Evolutionary conservation across 2,329 filamentous ascomycete genomes (phyloP).

Genomic region (Neopestalotiopsis clavispora): DNA sequence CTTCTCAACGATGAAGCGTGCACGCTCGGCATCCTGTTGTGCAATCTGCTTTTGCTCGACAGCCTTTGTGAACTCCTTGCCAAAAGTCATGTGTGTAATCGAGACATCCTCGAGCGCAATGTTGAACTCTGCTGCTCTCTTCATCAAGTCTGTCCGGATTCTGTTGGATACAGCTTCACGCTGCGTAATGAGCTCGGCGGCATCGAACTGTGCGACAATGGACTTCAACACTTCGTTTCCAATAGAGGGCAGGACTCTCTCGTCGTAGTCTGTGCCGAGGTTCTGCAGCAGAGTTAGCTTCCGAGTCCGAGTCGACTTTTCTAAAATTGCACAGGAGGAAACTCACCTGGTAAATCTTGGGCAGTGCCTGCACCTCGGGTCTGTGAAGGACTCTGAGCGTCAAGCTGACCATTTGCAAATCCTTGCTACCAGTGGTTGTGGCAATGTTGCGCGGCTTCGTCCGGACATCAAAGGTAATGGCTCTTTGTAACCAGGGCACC

Average conservation of each 20-base stretch:
- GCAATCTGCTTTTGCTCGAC: conserved; percentile 99
- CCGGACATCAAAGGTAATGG: conserved; percentile 94
- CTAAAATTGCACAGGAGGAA: not conserved
- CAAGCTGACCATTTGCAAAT: conserved; percentile 99
- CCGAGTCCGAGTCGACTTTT: not conserved
- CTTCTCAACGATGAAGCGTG: conserved; percentile 97
- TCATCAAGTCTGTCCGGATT: conserved; percentile 90
- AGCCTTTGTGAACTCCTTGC: conserved; percentile 96
- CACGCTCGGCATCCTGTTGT: conserved; percentile 97
- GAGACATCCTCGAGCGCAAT: conserved; percentile 98
- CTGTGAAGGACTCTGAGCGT: conserved; percentile 94
- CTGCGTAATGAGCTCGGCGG: conserved; percentile 97
- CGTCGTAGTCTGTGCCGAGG: conserved; percentile 97
- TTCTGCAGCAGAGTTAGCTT: conserved; percentile 61
- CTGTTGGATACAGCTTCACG: conserved; percentile 95
- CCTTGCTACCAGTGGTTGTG: conserved; percentile 97
- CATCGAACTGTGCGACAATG: conserved; percentile 98
- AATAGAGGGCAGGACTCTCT: conserved; percentile 96
- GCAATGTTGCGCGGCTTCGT: conserved; percentile 97
- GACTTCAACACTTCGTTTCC: conserved; percentile 99
- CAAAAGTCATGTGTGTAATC: conserved; percentile 99
- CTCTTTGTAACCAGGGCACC: conserved; percentile 92
- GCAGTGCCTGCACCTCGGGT: conserved; percentile 88
- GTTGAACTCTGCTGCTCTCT: conserved; percentile 96
- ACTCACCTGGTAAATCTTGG: conserved; percentile 96